Base-by-base conservation (phyloP, 1,139 yeast genomes). In the Blastobotrys illinoisensis region DNA sequence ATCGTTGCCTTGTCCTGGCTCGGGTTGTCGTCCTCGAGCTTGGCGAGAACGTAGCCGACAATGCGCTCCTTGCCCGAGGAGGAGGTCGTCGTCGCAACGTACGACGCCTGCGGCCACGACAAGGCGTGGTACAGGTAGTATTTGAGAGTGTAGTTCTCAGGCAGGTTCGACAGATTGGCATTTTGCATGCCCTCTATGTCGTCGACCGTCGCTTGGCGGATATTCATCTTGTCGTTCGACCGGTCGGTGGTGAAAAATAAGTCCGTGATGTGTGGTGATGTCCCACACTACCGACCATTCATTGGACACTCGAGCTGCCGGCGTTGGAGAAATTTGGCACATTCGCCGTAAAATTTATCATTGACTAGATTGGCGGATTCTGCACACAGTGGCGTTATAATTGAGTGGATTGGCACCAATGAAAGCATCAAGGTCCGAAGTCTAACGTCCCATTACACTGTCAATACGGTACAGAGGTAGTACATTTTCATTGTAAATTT, bases 31-130 rank as follows among this genome's bases (percentile, higher is more conserved):
- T 95, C 99, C 64, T 93, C 97, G 96, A 93, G 88, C 70, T 93
- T 93, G 1, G 96, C 96, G 62, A 93, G 77, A 3, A 89, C 98
- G 68, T 93, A 95, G 3, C 99, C 99, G 43, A 93, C 95, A 49
- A 93, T 79, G 62, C 88, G 86, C 68, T 88, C 96, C 21, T 70
- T 72, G 21, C 74, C 77, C 23, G 66, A 69, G 13, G 71, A 64
- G 53, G 76, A 80, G 1, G 79, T 83, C 1, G 95, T 88, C 1
- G 95, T 86, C 21, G 99, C 99, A 40, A 93, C 99, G 74, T 85
- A 93, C 51, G 97, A 88, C 6, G 96, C 95, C 70, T 93, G 97
- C 1, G 99, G 99, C 99, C 99, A 93, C 46, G 97, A 86, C 55
- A 91, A 75, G 18, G 90, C 80, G 71, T 93, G 99, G 71, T 93